Percentiles rank a stretch among this genome's conserved stretches.
Conservation (phyloP, 164 flowering plant species). For the Aristolochia fimbriata region DNA sequence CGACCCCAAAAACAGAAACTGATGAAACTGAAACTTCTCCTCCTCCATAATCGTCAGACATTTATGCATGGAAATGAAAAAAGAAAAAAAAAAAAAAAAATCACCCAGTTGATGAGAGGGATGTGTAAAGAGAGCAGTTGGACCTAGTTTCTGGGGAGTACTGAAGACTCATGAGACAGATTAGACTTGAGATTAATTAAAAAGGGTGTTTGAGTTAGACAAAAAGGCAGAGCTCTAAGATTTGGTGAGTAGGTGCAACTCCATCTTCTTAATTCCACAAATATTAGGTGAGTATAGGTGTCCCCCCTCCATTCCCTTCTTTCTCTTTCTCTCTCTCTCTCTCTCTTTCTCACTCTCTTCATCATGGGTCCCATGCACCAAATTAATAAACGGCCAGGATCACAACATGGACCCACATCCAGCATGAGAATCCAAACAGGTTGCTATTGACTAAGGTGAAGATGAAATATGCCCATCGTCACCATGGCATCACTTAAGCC, state of each 20-base stretch:
- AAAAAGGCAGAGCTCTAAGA: background rate
- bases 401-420: background rate
- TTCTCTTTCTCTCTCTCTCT: background rate
- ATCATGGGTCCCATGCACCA: too few relatives aligned
- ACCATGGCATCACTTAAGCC: slow-evolving; percentile 1
- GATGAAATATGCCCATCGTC: background rate
- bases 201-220: background rate
- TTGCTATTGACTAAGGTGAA: background rate
- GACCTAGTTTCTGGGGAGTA: too few relatives aligned
- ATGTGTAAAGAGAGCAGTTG: too few relatives aligned
- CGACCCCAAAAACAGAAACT: too few relatives aligned
- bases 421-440: background rate
- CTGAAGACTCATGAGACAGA: too few relatives aligned
- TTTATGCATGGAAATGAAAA: too few relatives aligned
- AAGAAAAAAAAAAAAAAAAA: too few relatives aligned
- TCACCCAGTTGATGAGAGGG: too few relatives aligned
- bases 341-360: background rate
- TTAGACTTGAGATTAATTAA: too few relatives aligned
- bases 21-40: too few relatives aligned
- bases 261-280: background rate
- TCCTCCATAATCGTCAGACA: too few relatives aligned
- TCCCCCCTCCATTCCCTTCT: background rate
- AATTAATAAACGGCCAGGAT: too few relatives aligned
- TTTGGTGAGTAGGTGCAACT: background rate
- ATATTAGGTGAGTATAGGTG: background rate